Evolutionary conservation across 805 yeast species (phyloP), one percentile per base, ranked within the genome.

Genomic region (Starmerella vaccinii): DNA sequence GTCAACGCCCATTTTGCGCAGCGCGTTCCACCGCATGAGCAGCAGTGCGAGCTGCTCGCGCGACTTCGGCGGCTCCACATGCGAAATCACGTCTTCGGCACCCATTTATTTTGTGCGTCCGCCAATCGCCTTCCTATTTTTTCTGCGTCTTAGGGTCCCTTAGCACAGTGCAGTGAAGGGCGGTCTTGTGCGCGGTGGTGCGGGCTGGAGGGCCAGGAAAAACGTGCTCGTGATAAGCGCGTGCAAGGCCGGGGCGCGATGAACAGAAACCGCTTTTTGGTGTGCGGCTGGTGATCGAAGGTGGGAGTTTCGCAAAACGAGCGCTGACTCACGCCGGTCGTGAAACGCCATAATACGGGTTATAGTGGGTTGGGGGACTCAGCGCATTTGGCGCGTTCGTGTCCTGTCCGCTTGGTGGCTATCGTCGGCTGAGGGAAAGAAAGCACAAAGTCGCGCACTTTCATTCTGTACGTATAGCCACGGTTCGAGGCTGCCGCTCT

Each of bases 21-120:
- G 54, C 45, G 68, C 68, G 51, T 63, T 64, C 63, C 66, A 65
- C 49, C 70, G 63, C 61, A 63, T 51, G 34, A 66, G 57, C 48
- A 66, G 60, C 52, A 66, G 59, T 49, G 60, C 59, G 30, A 63
- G 63, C 58, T 66, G 68, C 53, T 65, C 67, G 29, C 63, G 62
- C 49, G 64, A 56, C 47, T 54, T 54, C 30, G 69, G 69, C 34
- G 56, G 58, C 41, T 59, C 63, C 35, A 60, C 59, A 38, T 49
- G 57, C 21, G 57, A 54, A 21, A 55, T 46, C 32, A 55, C 57
- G 49, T 55, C 56, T 46, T 46, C 46, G 46, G 33, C 43, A 10
- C 44, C 50, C 57, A 52, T 52, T 23, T 24, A 29, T 41, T 35
- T 18, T 22, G 21, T 32, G 18, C 32, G 35, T 32, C 35, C 35